Percentiles rank a stretch among this genome's conserved stretches.
Evolutionary conservation across 2,329 filamentous ascomycete genomes (phyloP).

Genomic region (Pleomassaria siparia): DNA sequence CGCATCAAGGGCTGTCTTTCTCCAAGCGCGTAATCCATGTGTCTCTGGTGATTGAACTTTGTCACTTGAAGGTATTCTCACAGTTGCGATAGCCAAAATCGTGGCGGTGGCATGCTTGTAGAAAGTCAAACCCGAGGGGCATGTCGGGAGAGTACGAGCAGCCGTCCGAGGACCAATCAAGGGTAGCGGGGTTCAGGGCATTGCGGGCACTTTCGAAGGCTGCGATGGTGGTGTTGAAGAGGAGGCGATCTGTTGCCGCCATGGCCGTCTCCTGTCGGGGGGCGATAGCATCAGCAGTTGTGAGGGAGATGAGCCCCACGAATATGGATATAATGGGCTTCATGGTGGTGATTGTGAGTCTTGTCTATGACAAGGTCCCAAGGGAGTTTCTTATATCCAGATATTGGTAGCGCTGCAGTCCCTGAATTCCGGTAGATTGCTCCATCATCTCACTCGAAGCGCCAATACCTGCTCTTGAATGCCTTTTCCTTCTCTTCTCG

Average conservation of each 20-base stretch:
- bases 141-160: conserved; percentile 38
- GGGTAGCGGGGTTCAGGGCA: conserved; percentile 41
- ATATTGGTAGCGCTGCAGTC: too few relatives aligned
- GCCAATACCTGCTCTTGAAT: too few relatives aligned
- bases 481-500: too few relatives aligned
- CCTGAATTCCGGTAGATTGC: too few relatives aligned
- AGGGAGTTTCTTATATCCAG: neutral
- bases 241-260: conserved; percentile 49
- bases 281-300: conserved; percentile 8
- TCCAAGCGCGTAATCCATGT: too few relatives aligned
- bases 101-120: conserved; percentile 48
- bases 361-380: neutral
- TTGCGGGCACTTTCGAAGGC: conserved; percentile 48
- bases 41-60: too few relatives aligned
- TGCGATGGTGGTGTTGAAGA: conserved; percentile 49
- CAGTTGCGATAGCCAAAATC: conserved; percentile 60
- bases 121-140: conserved; percentile 36
- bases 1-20: too few relatives aligned
- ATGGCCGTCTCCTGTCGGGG: conserved; percentile 13
- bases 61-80: too few relatives aligned
- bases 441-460: too few relatives aligned
- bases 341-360: conserved; percentile 4
- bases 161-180: conserved; percentile 43
- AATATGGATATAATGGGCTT: conserved; percentile 9
- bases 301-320: conserved; percentile 12